phyloP scores from a whole-genome alignment of 2,329 filamentous ascomycete genomes.

The Colletotrichum sp. region DNA sequence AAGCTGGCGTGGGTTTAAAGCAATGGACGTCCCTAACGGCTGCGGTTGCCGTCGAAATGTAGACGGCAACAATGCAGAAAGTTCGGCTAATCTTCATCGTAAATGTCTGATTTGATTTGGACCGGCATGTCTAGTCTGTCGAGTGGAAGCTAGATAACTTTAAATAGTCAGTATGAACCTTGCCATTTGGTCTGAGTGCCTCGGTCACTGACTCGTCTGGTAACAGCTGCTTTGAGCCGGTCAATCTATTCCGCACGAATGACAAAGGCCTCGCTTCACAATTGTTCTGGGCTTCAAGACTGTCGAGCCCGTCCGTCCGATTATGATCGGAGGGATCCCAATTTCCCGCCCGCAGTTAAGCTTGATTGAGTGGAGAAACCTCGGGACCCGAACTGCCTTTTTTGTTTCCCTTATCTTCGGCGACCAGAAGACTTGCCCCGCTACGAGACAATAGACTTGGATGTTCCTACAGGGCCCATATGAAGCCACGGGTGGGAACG shows the following conservation, averaged over 20 bases:
- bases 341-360: not conserved
- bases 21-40: not conserved
- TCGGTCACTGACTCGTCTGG: not conserved
- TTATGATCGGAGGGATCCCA: fast-evolving
- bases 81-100: not conserved
- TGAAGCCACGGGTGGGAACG: too few relatives aligned
- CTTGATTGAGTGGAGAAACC: not conserved
- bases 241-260: not conserved
- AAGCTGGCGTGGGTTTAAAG: not conserved
- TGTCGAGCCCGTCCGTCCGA: not conserved
- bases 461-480: too few relatives aligned
- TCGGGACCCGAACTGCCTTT: not conserved
- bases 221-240: not conserved
- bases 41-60: not conserved
- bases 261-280: not conserved
- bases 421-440: too few relatives aligned
- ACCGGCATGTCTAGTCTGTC: not conserved
- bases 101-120: not conserved
- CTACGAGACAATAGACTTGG: too few relatives aligned
- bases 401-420: not conserved
- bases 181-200: not conserved
- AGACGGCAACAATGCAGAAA: not conserved
- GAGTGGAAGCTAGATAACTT: not conserved
- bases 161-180: not conserved
- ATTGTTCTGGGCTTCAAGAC: not conserved